Conservation (phyloP, 441 rosid species). For the Biscutella laevigata region DNA sequence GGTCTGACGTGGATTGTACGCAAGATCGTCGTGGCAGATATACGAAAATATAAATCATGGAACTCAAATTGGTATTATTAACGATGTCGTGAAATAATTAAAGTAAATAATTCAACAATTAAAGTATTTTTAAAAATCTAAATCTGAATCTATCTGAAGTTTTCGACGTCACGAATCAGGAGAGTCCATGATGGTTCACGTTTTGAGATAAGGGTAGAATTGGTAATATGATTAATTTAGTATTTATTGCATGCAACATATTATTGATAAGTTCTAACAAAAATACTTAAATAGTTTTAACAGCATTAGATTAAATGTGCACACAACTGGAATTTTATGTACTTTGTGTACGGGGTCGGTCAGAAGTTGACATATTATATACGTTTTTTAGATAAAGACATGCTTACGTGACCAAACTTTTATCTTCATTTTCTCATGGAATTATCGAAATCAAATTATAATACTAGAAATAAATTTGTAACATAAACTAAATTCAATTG, state of each 20-base stretch:
- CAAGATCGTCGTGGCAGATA: conserved; percentile 23
- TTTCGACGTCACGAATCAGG: conserved; percentile 4
- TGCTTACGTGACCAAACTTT: neutral
- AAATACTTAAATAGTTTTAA: neutral
- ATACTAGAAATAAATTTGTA: no score
- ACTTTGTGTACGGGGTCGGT: conserved; percentile 22
- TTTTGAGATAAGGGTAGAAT: neutral
- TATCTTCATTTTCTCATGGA: neutral
- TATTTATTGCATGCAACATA: neutral
- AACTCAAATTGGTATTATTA: neutral
- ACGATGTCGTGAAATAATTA: neutral
- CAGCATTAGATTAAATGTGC: neutral
- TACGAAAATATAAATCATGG: no score
- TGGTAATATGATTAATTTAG: neutral
- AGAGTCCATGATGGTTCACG: conserved; percentile 11
- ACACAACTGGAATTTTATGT: neutral
- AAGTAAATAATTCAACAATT: neutral
- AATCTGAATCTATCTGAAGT: neutral
- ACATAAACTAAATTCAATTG: no score
- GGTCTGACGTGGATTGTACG: conserved; percentile 24
- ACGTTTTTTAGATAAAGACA: neutral
- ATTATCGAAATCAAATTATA: neutral
- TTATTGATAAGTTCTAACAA: neutral
- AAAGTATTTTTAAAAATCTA: conserved; percentile 1
- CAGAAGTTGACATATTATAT: neutral